Percentiles rank a stretch among this genome's conserved stretches.
phyloP scores from a whole-genome alignment of 768 basidiomycete species.

The Crucibulum laeve region DNA sequence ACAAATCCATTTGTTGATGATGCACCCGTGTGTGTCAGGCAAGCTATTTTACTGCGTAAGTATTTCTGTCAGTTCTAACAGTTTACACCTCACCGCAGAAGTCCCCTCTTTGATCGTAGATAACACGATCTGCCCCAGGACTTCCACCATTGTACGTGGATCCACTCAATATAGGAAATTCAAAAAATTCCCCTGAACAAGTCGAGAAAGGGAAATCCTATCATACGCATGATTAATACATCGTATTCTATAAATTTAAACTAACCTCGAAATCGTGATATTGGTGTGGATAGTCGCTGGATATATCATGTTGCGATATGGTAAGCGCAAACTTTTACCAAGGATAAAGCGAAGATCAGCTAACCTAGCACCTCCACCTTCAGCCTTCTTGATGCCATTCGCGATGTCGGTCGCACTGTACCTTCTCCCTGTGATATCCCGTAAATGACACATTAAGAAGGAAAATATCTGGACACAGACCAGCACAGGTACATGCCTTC shows the following conservation, averaged over 20 bases:
- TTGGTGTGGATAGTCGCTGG: slow-evolving; percentile 20
- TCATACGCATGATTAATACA: background rate
- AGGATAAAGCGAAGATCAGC: background rate
- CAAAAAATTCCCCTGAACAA: slow-evolving; percentile 19
- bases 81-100: slow-evolving; percentile 17
- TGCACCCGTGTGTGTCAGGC: slow-evolving; percentile 23
- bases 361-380: slow-evolving; percentile 18
- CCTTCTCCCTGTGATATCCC: background rate
- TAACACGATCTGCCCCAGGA: slow-evolving; percentile 24
- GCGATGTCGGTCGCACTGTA: background rate
- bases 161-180: slow-evolving; percentile 19
- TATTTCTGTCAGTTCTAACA: background rate
- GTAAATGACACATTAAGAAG: background rate
- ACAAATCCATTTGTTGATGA: slow-evolving; percentile 18
- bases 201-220: slow-evolving; percentile 20
- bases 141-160: slow-evolving; percentile 18
- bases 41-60: slow-evolving; percentile 12
- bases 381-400: slow-evolving; percentile 6
- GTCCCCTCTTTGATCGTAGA: slow-evolving; percentile 18
- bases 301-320: background rate
- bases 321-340: background rate
- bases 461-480: background rate
- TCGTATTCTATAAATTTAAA: background rate
- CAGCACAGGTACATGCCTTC: slow-evolving; percentile 1
- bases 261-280: slow-evolving; percentile 21